Base-by-base conservation (phyloP, 1,284 basidiomycete genomes). In the Ustilago hordei region DNA sequence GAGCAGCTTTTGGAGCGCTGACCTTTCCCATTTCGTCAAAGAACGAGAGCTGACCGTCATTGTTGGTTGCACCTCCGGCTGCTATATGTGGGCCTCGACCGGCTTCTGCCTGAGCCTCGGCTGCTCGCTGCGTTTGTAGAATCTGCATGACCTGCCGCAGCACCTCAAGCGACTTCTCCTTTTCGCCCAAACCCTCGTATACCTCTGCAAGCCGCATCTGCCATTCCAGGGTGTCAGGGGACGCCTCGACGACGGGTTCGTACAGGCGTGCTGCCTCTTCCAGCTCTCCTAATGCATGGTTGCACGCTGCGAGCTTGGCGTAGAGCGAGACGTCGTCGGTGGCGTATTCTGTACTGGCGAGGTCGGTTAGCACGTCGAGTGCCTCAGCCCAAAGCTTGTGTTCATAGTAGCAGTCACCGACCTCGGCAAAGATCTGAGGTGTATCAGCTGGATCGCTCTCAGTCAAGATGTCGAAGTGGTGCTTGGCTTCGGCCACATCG, bases 401-500 rank as follows among this genome's bases (percentile, higher is more conserved):
- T 55, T 82, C 81, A 58, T 82, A 81, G 64, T 74, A 78, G 64
- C 78, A 76, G 11, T 83, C 82, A 47, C 75, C 75, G 23, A 84
- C 56, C 36, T 82, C 81, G 15, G 70, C 69, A 54, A 75, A 83
- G 48, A 81, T 71, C 38, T 80, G 69, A 2, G 77, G 72, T 11
- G 65, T 48, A 47, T 83, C 80, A 3, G 47, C 61, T 6, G 80
- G 76, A 17, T 79, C 79, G 32, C 71, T 53, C 31, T 79, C 78
- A 28, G 72, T 76, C 28, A 80, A 70, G 31, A 83, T 65, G 36
- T 69, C 70, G 63, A 81, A 83, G 65, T 85, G 83, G 17, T 73
- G 94, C 88, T 92, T 91, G 6, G 93, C 95, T 84, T 96, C 94
- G 1, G 92, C 91, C 12, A 90, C 85, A 65, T 96, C 91, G 0